These are phyloP conservation scores for Yamadazyma sp. DNA, from an alignment of 1,139 yeast genomes.

Conservation along the genomic window DNA sequence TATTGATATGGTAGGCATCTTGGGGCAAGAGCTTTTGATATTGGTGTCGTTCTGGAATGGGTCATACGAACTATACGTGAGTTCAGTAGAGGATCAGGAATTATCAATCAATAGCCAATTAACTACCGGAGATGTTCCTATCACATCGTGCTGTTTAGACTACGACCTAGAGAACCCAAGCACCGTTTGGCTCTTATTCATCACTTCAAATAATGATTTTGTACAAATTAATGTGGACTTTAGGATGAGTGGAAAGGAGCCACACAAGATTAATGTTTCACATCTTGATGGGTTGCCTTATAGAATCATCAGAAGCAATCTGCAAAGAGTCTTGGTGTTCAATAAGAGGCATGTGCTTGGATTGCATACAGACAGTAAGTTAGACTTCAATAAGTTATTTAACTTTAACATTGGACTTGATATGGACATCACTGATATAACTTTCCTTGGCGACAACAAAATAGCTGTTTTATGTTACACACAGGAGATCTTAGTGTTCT, in stretches of 20 bases:
- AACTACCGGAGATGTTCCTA: slow-evolving; percentile 6
- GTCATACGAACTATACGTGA: slow-evolving; percentile 10
- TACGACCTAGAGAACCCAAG: slow-evolving; percentile 5
- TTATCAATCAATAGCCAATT: slow-evolving; percentile 8
- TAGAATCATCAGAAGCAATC: slow-evolving; percentile 11
- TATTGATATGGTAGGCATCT: slow-evolving; percentile 12
- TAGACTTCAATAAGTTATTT: slow-evolving; percentile 10
- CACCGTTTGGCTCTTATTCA: slow-evolving; percentile 17
- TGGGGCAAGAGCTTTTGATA: slow-evolving; percentile 10
- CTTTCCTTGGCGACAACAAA: slow-evolving; percentile 9
- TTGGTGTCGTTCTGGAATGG: slow-evolving; percentile 19
- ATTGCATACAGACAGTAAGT: slow-evolving; percentile 5
- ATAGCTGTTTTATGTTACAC: slow-evolving; percentile 9
- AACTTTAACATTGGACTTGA: slow-evolving; percentile 2
- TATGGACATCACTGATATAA: slow-evolving; percentile 13
- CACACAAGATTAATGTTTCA: not conserved
- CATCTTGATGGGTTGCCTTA: slow-evolving; percentile 17
- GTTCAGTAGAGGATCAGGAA: slow-evolving; percentile 9
- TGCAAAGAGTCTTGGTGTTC: slow-evolving; percentile 12
- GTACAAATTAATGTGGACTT: slow-evolving; percentile 14
- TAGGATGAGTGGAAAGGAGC: slow-evolving; percentile 5
- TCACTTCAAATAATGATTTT: slow-evolving; percentile 17
- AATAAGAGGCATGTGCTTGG: slow-evolving; percentile 13
- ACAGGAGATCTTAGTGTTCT: slow-evolving; percentile 12
- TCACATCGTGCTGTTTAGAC: slow-evolving; percentile 10